Base-by-base conservation (phyloP, 345 rosid genomes). In the Mallotus nudiflorus region DNA sequence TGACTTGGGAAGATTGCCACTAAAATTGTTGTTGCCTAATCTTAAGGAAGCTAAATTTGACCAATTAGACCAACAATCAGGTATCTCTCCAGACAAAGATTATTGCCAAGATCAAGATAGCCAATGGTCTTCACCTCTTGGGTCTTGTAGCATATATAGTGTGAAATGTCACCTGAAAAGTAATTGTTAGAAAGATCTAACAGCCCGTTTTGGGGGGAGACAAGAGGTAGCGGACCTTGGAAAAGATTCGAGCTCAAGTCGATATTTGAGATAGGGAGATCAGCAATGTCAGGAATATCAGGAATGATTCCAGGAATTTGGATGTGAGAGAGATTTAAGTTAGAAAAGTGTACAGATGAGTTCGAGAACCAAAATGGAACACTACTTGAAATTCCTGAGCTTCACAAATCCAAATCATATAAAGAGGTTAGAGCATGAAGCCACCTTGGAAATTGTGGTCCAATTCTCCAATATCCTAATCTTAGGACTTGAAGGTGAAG, bases 41-140 rank as follows among this genome's bases (percentile, higher is more conserved):
- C 49, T 22, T 39, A 68, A 9, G 6, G 18, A 28, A 19, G 0
- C 0, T 59, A 75, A 54, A 11, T 22, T 1, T 42, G 11, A 52
- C 72, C 67, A 74, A 16, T 44, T 74, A 18, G 18, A 33, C 73
- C 73, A 68, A 62, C 78, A 75, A 42, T 68, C 72, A 10, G 63
- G 72, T 6, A 68, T 55, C 29, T 44, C 56, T 45, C 73, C 73
- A 27, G 22, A 9, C 70, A 51, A 40, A 3, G 18, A 51, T 69
- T 75, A 4, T 20, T 18, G 1, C 14, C 57, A 28, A 69, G 75
- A 7, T 70, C 46, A n/a, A 75, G 59, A 57, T 2, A 0, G 15
- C 6, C 9, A 20, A 48, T 5, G 9, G 0, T 0, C 39, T 39
- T 74, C 58, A 15, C 6, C 71, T 62, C 45, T 18, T 25, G 3